Conservation (phyloP, 2,329 filamentous ascomycete genomes). For the Harringtonia lauricola region DNA sequence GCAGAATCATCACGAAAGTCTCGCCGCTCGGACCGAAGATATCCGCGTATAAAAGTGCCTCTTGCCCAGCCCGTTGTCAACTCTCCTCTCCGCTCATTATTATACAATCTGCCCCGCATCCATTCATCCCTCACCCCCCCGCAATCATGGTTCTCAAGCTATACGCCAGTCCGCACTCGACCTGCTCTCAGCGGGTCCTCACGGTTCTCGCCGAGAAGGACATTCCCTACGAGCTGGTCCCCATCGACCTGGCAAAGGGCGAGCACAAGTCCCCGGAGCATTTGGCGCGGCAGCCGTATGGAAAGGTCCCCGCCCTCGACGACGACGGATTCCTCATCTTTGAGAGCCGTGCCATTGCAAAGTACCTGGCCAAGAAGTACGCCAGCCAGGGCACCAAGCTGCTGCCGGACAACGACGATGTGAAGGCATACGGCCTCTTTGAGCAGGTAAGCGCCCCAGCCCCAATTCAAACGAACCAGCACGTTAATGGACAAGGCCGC, state of each 20-base stretch:
- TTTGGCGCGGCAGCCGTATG: background rate
- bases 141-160: background rate
- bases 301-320: constrained; percentile 1
- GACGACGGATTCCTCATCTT: background rate
- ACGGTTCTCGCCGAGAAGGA: background rate
- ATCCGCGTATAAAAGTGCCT: too few relatives aligned
- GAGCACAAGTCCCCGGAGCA: background rate
- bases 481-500: background rate
- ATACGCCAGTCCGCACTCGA: background rate
- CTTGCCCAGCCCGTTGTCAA: too few relatives aligned
- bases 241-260: background rate
- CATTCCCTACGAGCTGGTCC: background rate
- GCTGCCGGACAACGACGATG: background rate
- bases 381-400: background rate
- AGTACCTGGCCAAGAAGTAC: background rate
- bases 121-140: too few relatives aligned
- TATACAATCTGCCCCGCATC: too few relatives aligned
- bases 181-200: background rate
- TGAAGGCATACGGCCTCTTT: background rate
- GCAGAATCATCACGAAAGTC: too few relatives aligned
- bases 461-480: background rate
- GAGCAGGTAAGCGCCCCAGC: background rate
- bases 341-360: constrained; percentile 1
- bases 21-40: too few relatives aligned
- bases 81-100: too few relatives aligned